Conservation (phyloP, 139 green algal genomes). For the Chloropicon primus region DNA sequence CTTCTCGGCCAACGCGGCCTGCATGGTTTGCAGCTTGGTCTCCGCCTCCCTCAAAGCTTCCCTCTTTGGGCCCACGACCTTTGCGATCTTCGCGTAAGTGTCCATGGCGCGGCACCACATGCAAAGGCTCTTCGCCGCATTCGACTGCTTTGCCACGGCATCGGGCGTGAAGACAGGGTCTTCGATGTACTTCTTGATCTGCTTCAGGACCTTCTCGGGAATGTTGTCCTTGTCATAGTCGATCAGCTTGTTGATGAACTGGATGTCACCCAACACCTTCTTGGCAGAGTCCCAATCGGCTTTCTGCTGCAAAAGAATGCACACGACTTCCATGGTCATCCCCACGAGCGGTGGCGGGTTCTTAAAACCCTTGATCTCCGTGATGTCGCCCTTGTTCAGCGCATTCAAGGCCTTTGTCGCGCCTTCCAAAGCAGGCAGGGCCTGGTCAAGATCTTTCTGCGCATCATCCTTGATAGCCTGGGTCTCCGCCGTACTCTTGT, state of each 20-base stretch:
- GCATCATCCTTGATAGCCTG: slow-evolving; percentile 16
- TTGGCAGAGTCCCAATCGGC: slow-evolving; percentile 72
- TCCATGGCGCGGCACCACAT: slow-evolving; percentile 9
- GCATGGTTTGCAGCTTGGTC: slow-evolving; percentile 5
- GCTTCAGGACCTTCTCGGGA: slow-evolving; percentile 33
- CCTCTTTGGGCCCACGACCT: slow-evolving; percentile 9
- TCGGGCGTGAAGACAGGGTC: slow-evolving; percentile 18
- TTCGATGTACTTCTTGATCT: slow-evolving; percentile 29
- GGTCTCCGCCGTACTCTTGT: background rate
- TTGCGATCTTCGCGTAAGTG: slow-evolving; percentile 4
- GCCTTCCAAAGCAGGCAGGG: slow-evolving; percentile 34
- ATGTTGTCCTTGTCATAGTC: slow-evolving; percentile 71
- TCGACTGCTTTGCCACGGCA: slow-evolving; percentile 1
- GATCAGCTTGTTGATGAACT: slow-evolving; percentile 37
- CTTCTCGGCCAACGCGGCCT: slow-evolving; percentile 10
- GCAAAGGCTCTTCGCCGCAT: slow-evolving; percentile 1
- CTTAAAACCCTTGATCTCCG: slow-evolving; percentile 39
- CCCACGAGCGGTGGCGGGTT: background rate
- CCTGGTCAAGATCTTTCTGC: slow-evolving; percentile 43
- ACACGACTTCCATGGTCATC: slow-evolving; percentile 42
- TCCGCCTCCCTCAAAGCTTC: slow-evolving; percentile 3
- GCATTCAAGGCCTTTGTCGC: slow-evolving; percentile 8
- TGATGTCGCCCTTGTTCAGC: slow-evolving; percentile 56
- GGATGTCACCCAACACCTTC: slow-evolving; percentile 45
- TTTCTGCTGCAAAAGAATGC: slow-evolving; percentile 42